Conservation (phyloP, 2,329 filamentous ascomycete species). For the Trichoderma afroharzianum region DNA sequence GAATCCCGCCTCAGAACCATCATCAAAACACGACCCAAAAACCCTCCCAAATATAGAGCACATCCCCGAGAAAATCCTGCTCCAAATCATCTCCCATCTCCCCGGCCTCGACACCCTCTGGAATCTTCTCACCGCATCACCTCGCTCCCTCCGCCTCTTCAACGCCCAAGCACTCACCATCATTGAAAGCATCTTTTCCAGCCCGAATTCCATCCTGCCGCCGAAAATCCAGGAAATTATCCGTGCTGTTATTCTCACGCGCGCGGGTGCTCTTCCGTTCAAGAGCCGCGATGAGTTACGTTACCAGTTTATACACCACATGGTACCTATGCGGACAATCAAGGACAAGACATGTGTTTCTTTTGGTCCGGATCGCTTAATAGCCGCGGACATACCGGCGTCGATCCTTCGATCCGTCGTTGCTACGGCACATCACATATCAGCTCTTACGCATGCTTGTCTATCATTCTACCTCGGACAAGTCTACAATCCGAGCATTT, state of each 20-base stretch:
- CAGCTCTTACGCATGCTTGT: constrained; percentile 21
- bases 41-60: not conserved
- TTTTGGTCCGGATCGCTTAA: not conserved
- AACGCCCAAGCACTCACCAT: not conserved
- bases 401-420: constrained; percentile 19
- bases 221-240: constrained; percentile 3
- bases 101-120: constrained; percentile 8
- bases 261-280: not conserved
- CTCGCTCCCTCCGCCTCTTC: not conserved
- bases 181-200: not conserved
- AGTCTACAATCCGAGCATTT: constrained; percentile 5
- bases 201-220: not conserved
- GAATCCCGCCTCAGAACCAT: not conserved
- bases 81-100: not conserved
- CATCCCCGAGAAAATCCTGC: not conserved
- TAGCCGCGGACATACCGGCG: not conserved
- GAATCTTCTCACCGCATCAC: constrained; percentile 2
- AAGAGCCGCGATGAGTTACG: not conserved
- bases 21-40: not conserved
- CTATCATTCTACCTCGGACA: constrained; percentile 21
- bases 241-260: not conserved
- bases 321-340: not conserved
- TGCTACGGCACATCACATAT: constrained; percentile 22
- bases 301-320: not conserved
- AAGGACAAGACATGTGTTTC: not conserved